Evolutionary conservation across 805 yeast species (phyloP).

Genomic region (Babjeviella inositovora): DNA sequence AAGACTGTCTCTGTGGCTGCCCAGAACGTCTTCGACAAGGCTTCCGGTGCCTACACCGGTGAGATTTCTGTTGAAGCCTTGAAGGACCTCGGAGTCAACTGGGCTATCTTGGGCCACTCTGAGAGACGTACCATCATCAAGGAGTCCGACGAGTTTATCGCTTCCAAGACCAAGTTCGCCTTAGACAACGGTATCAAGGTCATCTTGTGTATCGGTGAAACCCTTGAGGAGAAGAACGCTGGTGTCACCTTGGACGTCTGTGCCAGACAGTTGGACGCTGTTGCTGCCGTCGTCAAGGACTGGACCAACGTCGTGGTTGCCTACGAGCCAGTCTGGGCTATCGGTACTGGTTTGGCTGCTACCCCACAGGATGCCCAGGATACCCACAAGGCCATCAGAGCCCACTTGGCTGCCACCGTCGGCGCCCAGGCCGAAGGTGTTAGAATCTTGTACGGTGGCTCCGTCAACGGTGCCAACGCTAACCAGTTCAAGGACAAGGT

Average conservation of each 20-base stretch:
- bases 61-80: constrained; percentile 82
- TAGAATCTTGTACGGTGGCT: constrained; percentile 97
- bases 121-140: constrained; percentile 93
- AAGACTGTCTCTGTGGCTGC: constrained; percentile 71
- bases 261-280: constrained; percentile 84
- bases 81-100: constrained; percentile 81
- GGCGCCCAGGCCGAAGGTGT: constrained; percentile 67
- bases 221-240: constrained; percentile 86
- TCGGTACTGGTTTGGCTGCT: constrained; percentile 98
- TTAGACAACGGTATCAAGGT: constrained; percentile 80
- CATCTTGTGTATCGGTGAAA: constrained; percentile 95
- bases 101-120: constrained; percentile 97
- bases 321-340: constrained; percentile 99
- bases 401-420: constrained; percentile 59
- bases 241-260: constrained; percentile 76
- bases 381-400: constrained; percentile 82
- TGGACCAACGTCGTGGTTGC: constrained; percentile 92
- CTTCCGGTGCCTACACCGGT: constrained; percentile 96
- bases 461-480: constrained; percentile 92
- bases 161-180: constrained; percentile 90
- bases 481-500: constrained; percentile 77
- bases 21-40: constrained; percentile 80
- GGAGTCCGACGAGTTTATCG: constrained; percentile 83
- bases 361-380: constrained; percentile 97
- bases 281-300: constrained; percentile 63